Evolutionary conservation across 164 flowering plant genomes (phyloP).

Genomic region (Hamamelis virginiana): DNA sequence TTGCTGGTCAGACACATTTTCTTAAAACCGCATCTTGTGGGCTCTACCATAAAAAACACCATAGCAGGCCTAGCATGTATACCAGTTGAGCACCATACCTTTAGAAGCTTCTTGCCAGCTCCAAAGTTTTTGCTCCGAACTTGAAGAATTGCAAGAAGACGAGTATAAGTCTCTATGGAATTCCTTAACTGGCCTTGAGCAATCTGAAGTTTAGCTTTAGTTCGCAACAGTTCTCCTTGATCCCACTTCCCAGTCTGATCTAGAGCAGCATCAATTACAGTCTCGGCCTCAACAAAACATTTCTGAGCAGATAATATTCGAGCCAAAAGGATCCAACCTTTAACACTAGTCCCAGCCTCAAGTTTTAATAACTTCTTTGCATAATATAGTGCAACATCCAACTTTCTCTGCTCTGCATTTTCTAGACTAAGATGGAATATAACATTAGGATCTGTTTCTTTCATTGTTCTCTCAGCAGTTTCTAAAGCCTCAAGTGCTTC

Average conservation of each 20-base stretch:
- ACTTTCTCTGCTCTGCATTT: conserved; percentile 85
- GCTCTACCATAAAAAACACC: neutral
- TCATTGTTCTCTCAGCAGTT: conserved; percentile 45
- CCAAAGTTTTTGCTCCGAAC: conserved; percentile 58
- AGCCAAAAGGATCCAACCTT: conserved; percentile 69
- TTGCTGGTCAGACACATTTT: neutral
- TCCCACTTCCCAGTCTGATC: conserved; percentile 89
- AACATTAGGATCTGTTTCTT: conserved; percentile 43
- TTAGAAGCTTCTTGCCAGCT: conserved; percentile 41
- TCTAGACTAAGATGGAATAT: conserved; percentile 66
- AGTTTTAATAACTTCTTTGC: conserved; percentile 66
- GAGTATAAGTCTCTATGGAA: conserved; percentile 74
- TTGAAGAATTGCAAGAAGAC: conserved; percentile 82
- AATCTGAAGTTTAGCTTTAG: conserved; percentile 82
- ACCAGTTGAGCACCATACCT: conserved; percentile 37
- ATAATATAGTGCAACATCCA: conserved; percentile 71
- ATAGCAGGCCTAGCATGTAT: neutral
- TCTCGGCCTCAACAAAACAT: conserved; percentile 70
- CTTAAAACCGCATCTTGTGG: neutral
- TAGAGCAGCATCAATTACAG: conserved; percentile 67
- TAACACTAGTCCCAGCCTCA: conserved; percentile 61
- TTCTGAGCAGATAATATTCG: conserved; percentile 84
- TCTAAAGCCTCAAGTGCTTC: conserved; percentile 70
- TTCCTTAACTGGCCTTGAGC: conserved; percentile 63
- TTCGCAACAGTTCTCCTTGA: conserved; percentile 66